Evolutionary conservation across 495 filamentous ascomycete species (phyloP), one percentile per base, ranked within the genome.

Genomic region (Neurospora sp.): DNA sequence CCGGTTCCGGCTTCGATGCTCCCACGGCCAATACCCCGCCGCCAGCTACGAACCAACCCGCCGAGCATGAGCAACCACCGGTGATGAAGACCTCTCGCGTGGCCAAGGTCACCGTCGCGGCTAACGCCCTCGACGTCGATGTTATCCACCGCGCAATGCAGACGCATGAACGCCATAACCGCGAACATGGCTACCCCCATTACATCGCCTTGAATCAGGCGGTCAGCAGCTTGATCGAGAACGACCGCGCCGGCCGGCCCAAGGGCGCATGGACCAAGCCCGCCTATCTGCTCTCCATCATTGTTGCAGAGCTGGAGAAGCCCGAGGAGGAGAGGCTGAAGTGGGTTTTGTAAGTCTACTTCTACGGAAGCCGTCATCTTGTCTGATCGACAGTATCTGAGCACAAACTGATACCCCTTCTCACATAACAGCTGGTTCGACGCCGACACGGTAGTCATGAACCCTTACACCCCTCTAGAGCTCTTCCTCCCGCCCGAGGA

Each of bases 371-470:
- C 11, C 37, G 35, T 39, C 35, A 11, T 27, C 9, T 20, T 70
- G 16, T 31, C 11, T n/a, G n/a, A 35, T 53, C 10, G 48, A 22
- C 20, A 53, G 48, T 53, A 53, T 27, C 5, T 53, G 48, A n/a
- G 20, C 48, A 53, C n/a, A 8, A 20, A 22, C 71, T 76, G 10
- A 70, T 18, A 14, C 35, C 5, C 7, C 8, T 38, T 14, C 70
- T 59, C 27, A 16, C 27, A 14, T 38, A 70, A 14, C 42, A 84
- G 83, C 72, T 89, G 86, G 86, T 80, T 84, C 38, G 87, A 89
- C 71, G 79, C 78, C 48, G 87, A 88, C 73, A 88, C 85, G 11
- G 78, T 87, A 8, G 76, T 88, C 69, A 78, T 88, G 76, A 88
- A 89, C 74, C 82, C 82, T 0, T 78, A 85, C 46, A 81, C 87